Percentiles rank a stretch among this genome's conserved stretches.
Evolutionary conservation across 2,329 filamentous ascomycete species (phyloP).

Genomic region (Nigrospora osmanthi): DNA sequence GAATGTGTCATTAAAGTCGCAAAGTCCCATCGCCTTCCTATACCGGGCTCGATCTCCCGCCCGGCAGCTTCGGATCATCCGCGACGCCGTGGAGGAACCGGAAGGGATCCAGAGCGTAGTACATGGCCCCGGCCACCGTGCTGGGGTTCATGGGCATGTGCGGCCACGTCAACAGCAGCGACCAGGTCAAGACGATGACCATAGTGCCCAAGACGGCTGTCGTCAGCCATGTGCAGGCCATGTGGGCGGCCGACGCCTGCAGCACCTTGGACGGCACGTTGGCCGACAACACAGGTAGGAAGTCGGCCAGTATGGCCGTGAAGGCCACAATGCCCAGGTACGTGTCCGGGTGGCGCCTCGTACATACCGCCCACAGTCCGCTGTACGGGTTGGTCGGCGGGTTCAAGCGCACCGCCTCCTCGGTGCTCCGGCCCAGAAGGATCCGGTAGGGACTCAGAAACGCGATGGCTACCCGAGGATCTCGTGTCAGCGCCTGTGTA

Average conservation of each 20-base stretch:
- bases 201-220: constrained; percentile 32
- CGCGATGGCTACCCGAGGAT: constrained; percentile 30
- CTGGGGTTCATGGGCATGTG: constrained; percentile 38
- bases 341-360: constrained; percentile 21
- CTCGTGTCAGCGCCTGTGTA: constrained; percentile 1
- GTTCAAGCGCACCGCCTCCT: constrained; percentile 27
- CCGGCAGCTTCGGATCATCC: constrained; percentile 5
- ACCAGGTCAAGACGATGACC: constrained; percentile 28
- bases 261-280: constrained; percentile 39
- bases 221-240: constrained; percentile 30
- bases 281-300: constrained; percentile 40
- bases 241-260: constrained; percentile 28
- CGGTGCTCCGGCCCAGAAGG: constrained; percentile 18
- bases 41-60: constrained; percentile 5
- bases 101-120: constrained; percentile 22
- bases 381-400: constrained; percentile 36
- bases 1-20: neutral
- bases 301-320: constrained; percentile 37
- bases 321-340: constrained; percentile 32
- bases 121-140: constrained; percentile 36
- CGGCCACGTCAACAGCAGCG: constrained; percentile 34
- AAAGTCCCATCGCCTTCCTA: neutral
- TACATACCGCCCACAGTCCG: constrained; percentile 29
- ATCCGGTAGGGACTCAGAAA: constrained; percentile 35
- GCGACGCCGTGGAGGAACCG: constrained; percentile 1